Percentiles rank a stretch among this genome's conserved stretches.
Conservation (phyloP, 177 flowering plant species). For the Vitis hybrid region DNA sequence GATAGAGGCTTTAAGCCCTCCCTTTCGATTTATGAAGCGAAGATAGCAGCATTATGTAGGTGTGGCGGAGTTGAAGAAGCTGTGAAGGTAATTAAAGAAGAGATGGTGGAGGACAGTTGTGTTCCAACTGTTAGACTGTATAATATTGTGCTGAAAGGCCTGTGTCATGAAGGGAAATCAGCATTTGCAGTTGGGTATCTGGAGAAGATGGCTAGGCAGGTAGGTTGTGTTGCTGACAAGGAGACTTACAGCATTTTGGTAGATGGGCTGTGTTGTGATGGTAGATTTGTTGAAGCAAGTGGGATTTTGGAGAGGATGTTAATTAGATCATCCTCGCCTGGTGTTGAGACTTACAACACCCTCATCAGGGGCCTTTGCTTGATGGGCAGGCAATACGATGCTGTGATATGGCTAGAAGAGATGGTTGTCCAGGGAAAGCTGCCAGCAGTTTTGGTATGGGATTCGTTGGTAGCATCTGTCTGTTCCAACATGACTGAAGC, state of each 20-base stretch:
- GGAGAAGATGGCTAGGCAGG: slow-evolving; percentile 57
- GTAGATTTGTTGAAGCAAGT: slow-evolving; percentile 56
- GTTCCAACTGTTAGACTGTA: slow-evolving; percentile 56
- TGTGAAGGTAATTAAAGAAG: slow-evolving; percentile 47
- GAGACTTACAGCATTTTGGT: slow-evolving; percentile 53
- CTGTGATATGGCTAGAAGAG: slow-evolving; percentile 85
- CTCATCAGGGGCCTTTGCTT: slow-evolving; percentile 65
- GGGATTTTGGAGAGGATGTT: slow-evolving; percentile 61
- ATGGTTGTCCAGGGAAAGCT: slow-evolving; percentile 67
- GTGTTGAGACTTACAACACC: slow-evolving; percentile 29
- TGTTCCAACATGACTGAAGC: slow-evolving; percentile 23
- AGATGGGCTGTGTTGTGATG: slow-evolving; percentile 57
- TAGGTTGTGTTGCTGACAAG: slow-evolving; percentile 52
- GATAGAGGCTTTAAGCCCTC: slow-evolving; percentile 51
- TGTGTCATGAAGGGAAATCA: slow-evolving; percentile 54
- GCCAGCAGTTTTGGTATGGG: slow-evolving; percentile 60
- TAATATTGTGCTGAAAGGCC: slow-evolving; percentile 50
- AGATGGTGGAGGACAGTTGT: slow-evolving; percentile 49
- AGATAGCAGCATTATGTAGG: slow-evolving; percentile 51
- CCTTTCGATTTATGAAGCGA: slow-evolving; percentile 50
- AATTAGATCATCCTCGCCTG: slow-evolving; percentile 43
- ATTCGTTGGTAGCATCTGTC: slow-evolving; percentile 44
- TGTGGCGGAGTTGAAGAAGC: slow-evolving; percentile 46
- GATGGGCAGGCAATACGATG: slow-evolving; percentile 62
- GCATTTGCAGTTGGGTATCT: slow-evolving; percentile 43